A percentile compares a stretch with the other conserved stretches of the same genome.
Conservation (phyloP, 1,139 yeast genomes). For the Petasospora fabianii region DNA sequence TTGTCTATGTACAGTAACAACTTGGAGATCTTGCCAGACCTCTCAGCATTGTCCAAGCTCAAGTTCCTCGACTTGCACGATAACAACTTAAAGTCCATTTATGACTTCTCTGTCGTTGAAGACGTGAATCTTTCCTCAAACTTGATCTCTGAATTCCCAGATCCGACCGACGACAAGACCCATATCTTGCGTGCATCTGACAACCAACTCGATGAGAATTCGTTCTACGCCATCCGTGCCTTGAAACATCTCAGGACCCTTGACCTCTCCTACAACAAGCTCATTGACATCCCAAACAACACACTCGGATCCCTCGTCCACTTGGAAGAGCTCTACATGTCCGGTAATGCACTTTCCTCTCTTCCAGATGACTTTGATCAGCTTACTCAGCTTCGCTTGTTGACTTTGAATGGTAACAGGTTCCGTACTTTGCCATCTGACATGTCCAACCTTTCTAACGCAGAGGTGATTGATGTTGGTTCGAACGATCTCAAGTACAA, state of each 20-base stretch:
- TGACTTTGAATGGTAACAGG: constrained; percentile 79
- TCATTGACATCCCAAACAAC: constrained; percentile 77
- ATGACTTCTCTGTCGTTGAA: constrained; percentile 57
- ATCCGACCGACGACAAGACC: constrained; percentile 45
- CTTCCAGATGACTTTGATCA: constrained; percentile 80
- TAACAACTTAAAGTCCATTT: constrained; percentile 73
- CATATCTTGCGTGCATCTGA: constrained; percentile 71
- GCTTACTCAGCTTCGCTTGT: constrained; percentile 52
- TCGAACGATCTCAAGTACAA: constrained; percentile 88
- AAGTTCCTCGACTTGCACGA: constrained; percentile 78
- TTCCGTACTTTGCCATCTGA: constrained; percentile 89
- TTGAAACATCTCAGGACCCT: constrained; percentile 58
- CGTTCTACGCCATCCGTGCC: constrained; percentile 64
- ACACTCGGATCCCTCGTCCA: constrained; percentile 55
- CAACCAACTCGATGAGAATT: constrained; percentile 76
- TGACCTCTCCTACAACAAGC: constrained; percentile 79
- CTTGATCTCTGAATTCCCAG: constrained; percentile 38
- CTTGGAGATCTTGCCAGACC: constrained; percentile 66
- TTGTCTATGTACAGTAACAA: constrained; percentile 76
- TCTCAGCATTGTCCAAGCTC: constrained; percentile 58
- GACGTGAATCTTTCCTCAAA: constrained; percentile 80
- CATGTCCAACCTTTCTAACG: constrained; percentile 59
- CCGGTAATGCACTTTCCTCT: constrained; percentile 79
- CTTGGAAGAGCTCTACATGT: constrained; percentile 66
- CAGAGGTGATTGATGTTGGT: constrained; percentile 83